Evolutionary conservation across 306 rosid genomes (phyloP).

Genomic region (Astragalus membranaceus): DNA sequence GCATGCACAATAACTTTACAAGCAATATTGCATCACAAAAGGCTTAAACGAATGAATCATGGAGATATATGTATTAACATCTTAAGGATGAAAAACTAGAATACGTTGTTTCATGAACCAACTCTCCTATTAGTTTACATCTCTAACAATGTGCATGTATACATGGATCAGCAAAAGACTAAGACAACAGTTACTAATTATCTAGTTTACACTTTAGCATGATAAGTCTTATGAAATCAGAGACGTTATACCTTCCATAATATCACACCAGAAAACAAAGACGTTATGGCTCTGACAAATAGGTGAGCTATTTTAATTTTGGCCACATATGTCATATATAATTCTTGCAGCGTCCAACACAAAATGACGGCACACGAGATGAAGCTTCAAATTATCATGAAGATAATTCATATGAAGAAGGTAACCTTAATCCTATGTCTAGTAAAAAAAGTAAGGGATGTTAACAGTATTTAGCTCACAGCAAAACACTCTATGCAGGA

Average conservation of each 20-base stretch:
- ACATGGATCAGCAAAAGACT: not conserved
- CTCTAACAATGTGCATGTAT: not conserved
- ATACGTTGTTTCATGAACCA: not conserved
- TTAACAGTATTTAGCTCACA: not conserved
- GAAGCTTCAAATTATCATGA: conserved; percentile 26
- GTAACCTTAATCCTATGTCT: conserved; percentile 32
- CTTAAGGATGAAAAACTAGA: not conserved
- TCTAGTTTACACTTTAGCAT: not conserved
- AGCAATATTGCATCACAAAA: no score
- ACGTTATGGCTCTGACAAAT: not conserved
- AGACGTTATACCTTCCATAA: not conserved
- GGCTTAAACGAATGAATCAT: not conserved
- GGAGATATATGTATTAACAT: not conserved
- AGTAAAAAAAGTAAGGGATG: not conserved
- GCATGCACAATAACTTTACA: not conserved
- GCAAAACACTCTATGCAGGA: conserved; percentile 20
- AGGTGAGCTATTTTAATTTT: not conserved
- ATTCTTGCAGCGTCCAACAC: conserved; percentile 45
- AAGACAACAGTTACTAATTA: not conserved
- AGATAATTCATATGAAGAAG: conserved; percentile 35
- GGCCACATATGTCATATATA: not conserved
- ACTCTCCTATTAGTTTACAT: not conserved
- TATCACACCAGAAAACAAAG: not conserved
- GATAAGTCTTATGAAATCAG: not conserved
- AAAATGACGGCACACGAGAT: conserved; percentile 26